Evolutionary conservation across 345 rosid genomes (phyloP).

Genomic region (Lagerstroemia speciosa): DNA sequence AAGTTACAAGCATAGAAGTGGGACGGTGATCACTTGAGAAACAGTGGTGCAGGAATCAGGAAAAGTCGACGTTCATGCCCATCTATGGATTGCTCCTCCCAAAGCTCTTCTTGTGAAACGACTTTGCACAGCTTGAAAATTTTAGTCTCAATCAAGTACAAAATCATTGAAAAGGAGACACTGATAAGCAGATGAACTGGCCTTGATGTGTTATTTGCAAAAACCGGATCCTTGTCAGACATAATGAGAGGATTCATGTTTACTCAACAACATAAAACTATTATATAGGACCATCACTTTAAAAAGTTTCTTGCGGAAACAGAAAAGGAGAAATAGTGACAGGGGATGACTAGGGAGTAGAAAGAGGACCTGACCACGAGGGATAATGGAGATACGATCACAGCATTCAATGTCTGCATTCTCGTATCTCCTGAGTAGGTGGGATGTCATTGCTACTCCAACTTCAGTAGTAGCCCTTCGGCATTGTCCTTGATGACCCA

Average conservation of each 20-base stretch:
- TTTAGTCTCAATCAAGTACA: not conserved
- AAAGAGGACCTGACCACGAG: slow-evolving; percentile 73
- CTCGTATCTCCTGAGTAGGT: slow-evolving; percentile 65
- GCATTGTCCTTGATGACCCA: slow-evolving; percentile 80
- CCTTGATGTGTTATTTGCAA: not conserved
- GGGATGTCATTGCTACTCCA: slow-evolving; percentile 87
- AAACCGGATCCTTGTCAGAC: not conserved
- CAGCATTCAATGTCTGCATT: slow-evolving; percentile 73
- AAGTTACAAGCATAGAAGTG: not conserved
- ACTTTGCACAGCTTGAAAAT: not conserved
- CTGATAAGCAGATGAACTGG: not conserved
- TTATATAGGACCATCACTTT: not conserved
- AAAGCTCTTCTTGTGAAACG: not conserved
- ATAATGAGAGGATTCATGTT: not conserved
- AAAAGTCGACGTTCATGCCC: not conserved
- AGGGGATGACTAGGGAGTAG: slow-evolving; percentile 17
- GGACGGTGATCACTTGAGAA: not conserved
- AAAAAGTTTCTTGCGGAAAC: not conserved
- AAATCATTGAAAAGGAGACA: not conserved
- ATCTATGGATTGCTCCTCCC: not conserved
- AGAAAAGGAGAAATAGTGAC: not conserved
- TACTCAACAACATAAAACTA: not conserved
- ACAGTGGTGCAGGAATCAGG: not conserved
- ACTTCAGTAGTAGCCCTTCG: slow-evolving; percentile 89
- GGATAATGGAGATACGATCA: slow-evolving; percentile 78